Evolutionary conservation across 352 stramenopile species (phyloP), one percentile per base, ranked within the genome.

Genomic region (Phytophthora pisi): DNA sequence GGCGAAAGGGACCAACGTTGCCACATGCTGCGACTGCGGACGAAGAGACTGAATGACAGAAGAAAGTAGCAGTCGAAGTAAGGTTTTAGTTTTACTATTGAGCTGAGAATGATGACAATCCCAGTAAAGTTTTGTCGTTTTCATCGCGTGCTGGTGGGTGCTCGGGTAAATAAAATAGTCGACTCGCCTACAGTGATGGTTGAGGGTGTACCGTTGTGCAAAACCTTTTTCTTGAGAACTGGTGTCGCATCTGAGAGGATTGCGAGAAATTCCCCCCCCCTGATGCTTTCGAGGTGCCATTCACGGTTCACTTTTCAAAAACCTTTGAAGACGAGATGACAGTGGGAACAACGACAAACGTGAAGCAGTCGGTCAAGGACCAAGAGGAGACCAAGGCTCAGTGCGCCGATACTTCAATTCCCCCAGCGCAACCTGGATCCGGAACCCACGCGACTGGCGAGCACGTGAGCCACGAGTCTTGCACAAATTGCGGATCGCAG

Each of bases 401-500:
- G 13, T 42, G 36, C 36, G 9, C 16, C 38, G 16, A 46, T 10
- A 23, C 38, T n/a, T 46, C 38, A 4, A 18, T 4, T 2, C 38
- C 38, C 13, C 5, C 15, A 16, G 38, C 16, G 16, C 38, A 46
- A 18, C 7, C 6, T 46, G 38, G 16, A 46, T 40, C 34, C 34
- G 16, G 26, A 20, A 63, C 36, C n/a, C n/a, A 31, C n/a, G 24
- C 23, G 28, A 4, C 28, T 23, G 40, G 40, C 6, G 24, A n/a
- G 8, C 30, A 70, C 31, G 40, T 57, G 34, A 72, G 66, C 42
- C 61, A 64, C n/a, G 53, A 61, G 8, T 73, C 7, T 1, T 76
- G 65, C 31, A 75, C 70, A 24, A 70, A 23, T 34, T 84, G 74
- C 18, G 77, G 74, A 4, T 60, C 71, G 2, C 10, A 57, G 20